These are phyloP conservation scores for Aspergillus spinulosporus DNA, from an alignment of 2,329 filamentous ascomycete species.

Conservation along the genomic window DNA sequence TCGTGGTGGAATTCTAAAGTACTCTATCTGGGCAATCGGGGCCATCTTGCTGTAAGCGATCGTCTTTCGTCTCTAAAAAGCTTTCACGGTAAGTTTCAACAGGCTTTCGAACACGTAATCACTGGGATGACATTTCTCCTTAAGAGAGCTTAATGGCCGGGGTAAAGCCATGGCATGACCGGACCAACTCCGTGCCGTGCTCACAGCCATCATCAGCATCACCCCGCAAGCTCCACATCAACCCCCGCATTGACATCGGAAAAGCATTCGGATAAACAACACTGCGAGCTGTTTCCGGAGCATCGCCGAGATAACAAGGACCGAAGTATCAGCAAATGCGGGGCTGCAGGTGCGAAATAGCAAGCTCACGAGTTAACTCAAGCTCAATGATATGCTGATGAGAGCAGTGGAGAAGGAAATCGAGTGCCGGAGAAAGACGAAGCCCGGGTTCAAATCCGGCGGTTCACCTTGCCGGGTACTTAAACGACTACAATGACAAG, in stretches of 20 bases:
- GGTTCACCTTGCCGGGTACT: not conserved
- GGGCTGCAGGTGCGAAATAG: not conserved
- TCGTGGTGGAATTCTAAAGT: slow-evolving; percentile 72
- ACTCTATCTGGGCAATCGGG: slow-evolving; percentile 67
- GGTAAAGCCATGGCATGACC: not conserved
- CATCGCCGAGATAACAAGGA: not conserved
- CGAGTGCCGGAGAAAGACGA: not conserved
- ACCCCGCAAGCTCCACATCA: not conserved
- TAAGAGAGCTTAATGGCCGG: not conserved
- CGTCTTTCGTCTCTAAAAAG: not conserved
- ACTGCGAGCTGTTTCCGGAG: not conserved
- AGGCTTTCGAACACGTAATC: not conserved
- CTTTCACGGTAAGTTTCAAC: not conserved
- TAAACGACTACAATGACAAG: not conserved
- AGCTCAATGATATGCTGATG: not conserved
- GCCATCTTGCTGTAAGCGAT: slow-evolving; percentile 49
- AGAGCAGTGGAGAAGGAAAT: not conserved
- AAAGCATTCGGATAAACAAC: slow-evolving; percentile 1
- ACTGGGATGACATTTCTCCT: not conserved
- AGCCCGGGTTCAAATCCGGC: slow-evolving; percentile 5
- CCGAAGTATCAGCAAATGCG: not conserved
- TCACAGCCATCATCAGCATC: not conserved
- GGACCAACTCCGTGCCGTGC: not conserved
- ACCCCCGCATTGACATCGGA: slow-evolving; percentile 2
- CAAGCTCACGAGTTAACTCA: not conserved